Conservation (phyloP, 2,329 filamentous ascomycete genomes). For the Aspergillus eucalypticola region DNA sequence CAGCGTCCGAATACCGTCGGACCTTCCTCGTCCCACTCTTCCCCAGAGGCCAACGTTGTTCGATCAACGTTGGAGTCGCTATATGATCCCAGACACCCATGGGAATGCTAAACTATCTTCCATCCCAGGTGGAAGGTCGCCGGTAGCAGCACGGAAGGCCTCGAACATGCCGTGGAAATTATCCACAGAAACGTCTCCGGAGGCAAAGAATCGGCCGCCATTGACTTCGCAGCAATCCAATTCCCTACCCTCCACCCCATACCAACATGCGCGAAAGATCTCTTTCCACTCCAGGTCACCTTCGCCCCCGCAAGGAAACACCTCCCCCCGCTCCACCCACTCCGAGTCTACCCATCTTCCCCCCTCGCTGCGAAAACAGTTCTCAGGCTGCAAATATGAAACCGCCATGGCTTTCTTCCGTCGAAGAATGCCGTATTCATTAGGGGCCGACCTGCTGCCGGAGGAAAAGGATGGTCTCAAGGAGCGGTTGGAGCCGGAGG, state of each 20-base stretch:
- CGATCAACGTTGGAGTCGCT: conserved; percentile 37
- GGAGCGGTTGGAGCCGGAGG: conserved; percentile 67
- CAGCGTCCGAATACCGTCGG: conserved; percentile 11
- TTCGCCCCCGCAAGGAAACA: conserved; percentile 74
- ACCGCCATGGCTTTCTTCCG: conserved; percentile 78
- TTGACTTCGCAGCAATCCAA: conserved; percentile 70
- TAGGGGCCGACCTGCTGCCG: conserved; percentile 77
- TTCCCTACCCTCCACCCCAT: conserved; percentile 90
- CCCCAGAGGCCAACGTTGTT: conserved; percentile 31
- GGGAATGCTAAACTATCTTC: conserved; percentile 44
- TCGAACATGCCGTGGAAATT: conserved; percentile 46
- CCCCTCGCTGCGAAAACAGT: conserved; percentile 66
- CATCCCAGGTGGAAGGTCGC: conserved; percentile 44
- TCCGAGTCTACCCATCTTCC: conserved; percentile 80
- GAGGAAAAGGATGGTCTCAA: conserved; percentile 69
- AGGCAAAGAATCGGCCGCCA: conserved; percentile 48
- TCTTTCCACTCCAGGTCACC: conserved; percentile 76
- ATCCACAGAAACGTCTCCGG: conserved; percentile 36
- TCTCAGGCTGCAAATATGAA: conserved; percentile 80
- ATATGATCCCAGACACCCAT: conserved; percentile 45
- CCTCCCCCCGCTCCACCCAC: conserved; percentile 86
- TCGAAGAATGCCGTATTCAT: conserved; percentile 86
- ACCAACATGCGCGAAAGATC: conserved; percentile 82
- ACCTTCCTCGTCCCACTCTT: conserved; percentile 1
- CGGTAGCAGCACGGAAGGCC: conserved; percentile 43